These are phyloP conservation scores for Calonectria henricotiae DNA, from an alignment of 2,329 filamentous ascomycete genomes.

Conservation along the genomic window DNA sequence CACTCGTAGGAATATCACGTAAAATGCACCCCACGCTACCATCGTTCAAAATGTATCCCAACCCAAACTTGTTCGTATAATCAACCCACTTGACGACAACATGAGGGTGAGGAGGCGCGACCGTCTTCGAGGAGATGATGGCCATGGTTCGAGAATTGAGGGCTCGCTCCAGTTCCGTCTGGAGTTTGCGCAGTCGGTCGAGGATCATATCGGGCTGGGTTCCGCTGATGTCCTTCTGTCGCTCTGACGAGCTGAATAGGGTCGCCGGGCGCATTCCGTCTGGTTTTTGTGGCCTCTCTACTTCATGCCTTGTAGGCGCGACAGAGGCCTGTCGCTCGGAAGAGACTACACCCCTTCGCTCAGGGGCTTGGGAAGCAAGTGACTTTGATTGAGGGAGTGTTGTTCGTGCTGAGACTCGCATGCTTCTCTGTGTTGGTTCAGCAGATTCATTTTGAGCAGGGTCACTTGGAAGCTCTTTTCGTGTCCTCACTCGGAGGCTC, in stretches of 20 bases:
- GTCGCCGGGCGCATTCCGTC: conserved; percentile 61
- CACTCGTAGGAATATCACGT: conserved; percentile 69
- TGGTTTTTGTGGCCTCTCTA: conserved; percentile 52
- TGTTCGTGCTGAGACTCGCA: conserved; percentile 53
- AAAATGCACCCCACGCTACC: conserved; percentile 84
- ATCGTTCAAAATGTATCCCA: conserved; percentile 88
- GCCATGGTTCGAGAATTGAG: conserved; percentile 77
- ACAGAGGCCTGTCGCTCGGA: conserved; percentile 54
- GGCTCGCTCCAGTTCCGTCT: conserved; percentile 74
- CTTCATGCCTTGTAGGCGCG: conserved; percentile 47
- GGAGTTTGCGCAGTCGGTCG: conserved; percentile 70
- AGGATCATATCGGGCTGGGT: conserved; percentile 74
- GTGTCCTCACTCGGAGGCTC: conserved; percentile 52
- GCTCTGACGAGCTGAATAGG: conserved; percentile 72
- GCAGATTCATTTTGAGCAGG: conserved; percentile 45
- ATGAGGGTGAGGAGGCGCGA: conserved; percentile 72
- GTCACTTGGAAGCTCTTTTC: conserved; percentile 53
- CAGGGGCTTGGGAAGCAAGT: conserved; percentile 51
- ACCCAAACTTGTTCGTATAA: conserved; percentile 89
- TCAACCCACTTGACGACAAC: conserved; percentile 88
- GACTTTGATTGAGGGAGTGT: conserved; percentile 52
- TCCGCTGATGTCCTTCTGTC: conserved; percentile 66
- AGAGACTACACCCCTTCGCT: conserved; percentile 40
- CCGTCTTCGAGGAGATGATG: conserved; percentile 70
- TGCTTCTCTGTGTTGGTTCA: conserved; percentile 49